Base-by-base conservation (phyloP, 306 rosid species). In the Cotoneaster glaucophyllus region DNA sequence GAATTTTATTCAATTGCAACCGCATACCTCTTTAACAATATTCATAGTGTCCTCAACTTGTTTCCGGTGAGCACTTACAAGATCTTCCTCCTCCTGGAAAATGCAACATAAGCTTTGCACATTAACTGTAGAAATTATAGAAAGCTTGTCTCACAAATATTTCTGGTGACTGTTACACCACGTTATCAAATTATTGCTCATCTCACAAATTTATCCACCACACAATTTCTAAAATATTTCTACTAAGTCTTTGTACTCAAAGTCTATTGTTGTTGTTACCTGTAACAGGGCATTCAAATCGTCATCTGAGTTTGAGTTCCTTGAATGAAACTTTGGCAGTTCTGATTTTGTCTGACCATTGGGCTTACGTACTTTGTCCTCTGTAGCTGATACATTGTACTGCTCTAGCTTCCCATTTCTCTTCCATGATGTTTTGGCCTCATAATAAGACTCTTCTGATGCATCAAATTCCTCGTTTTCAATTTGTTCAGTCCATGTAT, bases 1-100 rank as follows among this genome's bases (percentile, higher is more conserved):
- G 29, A 26, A 61, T 8, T 71, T 2, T 32, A 56, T 37, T 14
- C 66, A 67, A 11, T 69, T 6, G 37, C 73, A 39, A 85, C 62
- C 52, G 65, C 72, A 48, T 90, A 96, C 99, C 99, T 92, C 97
- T 79, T 78, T 89, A 76, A 96, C 98, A 81, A 93, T 93, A 86
- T 83, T 96, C 99, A 96, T 93, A 8, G 99, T 93, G 70, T 96
- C 99, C 86, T 96, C 99, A 26, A 96, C 99, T 85, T 92, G 99
- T 70, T 88, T 96, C 67, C 99, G 87, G 82, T 96, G 99, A 79
- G 99, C 99, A 82, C 79, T 93, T 82, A 96, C 96, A 56, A 96
- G 97, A 85, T 96, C 96, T 86, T 93, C 98, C 89, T 96, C 99
- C 79, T 93, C 99, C 99, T 96, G 91, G 59, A 83, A 83, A 28